Conservation (phyloP, 1,284 basidiomycete species). For the Acaromyces ingoldii region DNA sequence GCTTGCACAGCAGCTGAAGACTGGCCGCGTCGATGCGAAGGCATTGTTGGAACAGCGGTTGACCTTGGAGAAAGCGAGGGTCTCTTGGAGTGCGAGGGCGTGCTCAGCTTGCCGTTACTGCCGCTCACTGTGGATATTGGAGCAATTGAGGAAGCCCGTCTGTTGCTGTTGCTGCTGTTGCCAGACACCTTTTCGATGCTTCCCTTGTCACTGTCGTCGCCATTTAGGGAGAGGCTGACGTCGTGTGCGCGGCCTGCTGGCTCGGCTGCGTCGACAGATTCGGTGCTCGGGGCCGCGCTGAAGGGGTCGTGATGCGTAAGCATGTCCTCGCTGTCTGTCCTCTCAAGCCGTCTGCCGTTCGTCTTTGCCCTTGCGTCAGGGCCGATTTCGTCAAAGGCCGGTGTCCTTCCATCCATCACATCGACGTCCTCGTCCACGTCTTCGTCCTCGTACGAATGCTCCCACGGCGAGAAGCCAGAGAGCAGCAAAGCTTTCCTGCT, state of each 20-base stretch:
- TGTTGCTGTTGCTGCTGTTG: background rate
- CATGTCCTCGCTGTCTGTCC: background rate
- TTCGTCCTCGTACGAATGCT: slow-evolving; percentile 19
- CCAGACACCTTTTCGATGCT: background rate
- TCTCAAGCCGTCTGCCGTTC: slow-evolving; percentile 10
- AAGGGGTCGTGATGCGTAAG: slow-evolving; percentile 12
- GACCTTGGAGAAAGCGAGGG: slow-evolving; percentile 11
- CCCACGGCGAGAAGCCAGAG: slow-evolving; percentile 21
- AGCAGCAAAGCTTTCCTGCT: slow-evolving; percentile 26
- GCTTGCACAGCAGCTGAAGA: too few species aligned
- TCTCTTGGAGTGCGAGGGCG: background rate
- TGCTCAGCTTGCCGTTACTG: background rate
- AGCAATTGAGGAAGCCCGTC: background rate
- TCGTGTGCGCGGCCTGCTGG: background rate
- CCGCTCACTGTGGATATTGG: background rate
- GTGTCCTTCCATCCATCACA: slow-evolving; percentile 6
- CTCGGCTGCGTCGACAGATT: slow-evolving; percentile 8
- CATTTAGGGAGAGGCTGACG: background rate
- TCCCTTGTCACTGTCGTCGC: too few species aligned
- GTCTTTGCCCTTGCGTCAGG: background rate
- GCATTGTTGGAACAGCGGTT: too few species aligned
- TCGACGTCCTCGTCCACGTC: slow-evolving; percentile 8
- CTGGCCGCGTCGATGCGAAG: too few species aligned
- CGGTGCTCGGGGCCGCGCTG: slow-evolving; percentile 15
- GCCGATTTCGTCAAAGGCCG: slow-evolving; percentile 10